Percentiles rank a stretch among this genome's conserved stretches.
Conservation (phyloP, 805 yeast species). For the Torulaspora delbrueckii region DNA sequence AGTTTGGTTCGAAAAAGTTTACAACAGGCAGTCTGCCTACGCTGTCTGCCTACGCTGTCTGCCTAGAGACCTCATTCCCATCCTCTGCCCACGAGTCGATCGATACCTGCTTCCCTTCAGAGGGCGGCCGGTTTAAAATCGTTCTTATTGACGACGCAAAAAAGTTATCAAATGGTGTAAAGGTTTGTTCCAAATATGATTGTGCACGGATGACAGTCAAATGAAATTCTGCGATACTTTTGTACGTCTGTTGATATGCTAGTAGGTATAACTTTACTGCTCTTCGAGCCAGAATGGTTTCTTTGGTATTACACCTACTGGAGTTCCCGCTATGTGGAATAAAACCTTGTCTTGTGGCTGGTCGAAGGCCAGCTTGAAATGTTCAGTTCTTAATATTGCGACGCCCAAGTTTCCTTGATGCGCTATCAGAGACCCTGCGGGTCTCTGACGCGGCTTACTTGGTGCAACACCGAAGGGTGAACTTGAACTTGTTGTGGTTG, state of each 20-base stretch:
- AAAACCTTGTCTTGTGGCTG: conserved; percentile 23
- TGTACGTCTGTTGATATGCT: neutral
- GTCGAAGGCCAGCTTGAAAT: conserved; percentile 29
- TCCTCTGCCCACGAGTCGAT: too few species aligned
- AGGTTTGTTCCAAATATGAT: too few species aligned
- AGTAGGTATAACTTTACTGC: neutral
- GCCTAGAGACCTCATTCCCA: too few species aligned
- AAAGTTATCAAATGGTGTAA: too few species aligned
- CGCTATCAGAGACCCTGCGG: conserved; percentile 59
- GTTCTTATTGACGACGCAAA: neutral
- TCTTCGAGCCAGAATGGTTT: conserved; percentile 26
- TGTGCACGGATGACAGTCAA: neutral
- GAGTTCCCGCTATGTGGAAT: conserved; percentile 11
- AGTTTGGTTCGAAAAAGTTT: conserved; percentile 1
- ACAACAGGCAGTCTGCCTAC: neutral
- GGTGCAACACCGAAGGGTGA: conserved; percentile 41
- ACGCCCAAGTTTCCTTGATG: conserved; percentile 59
- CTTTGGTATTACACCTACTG: conserved; percentile 18
- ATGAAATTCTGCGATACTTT: neutral
- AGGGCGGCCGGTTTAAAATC: neutral
- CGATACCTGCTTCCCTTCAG: neutral
- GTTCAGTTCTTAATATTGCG: conserved; percentile 51
- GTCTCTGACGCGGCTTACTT: conserved; percentile 35
- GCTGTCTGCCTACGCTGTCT: neutral
- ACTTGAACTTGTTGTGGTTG: conserved; percentile 1